A percentile compares a stretch with the other conserved stretches of the same genome.
Conservation (phyloP, 306 rosid species). For the Castanopsis chinensis region DNA sequence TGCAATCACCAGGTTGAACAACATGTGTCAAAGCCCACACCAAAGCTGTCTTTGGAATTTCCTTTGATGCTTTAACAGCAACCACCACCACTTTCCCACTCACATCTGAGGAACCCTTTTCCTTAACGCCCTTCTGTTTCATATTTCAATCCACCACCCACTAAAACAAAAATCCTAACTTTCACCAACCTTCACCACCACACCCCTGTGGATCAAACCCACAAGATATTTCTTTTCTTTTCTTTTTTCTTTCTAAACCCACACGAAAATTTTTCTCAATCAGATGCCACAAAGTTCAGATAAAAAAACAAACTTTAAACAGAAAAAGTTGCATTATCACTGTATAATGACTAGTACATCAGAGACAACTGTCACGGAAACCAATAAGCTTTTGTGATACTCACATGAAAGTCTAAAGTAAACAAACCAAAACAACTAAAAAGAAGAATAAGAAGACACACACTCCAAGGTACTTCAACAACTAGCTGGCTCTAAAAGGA, state of each 20-base stretch:
- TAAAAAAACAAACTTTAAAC: slow-evolving; percentile 26
- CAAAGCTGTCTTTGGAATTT: slow-evolving; percentile 68
- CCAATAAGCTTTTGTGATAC: slow-evolving; percentile 36
- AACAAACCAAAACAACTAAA: background rate
- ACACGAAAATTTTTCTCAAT: slow-evolving; percentile 22
- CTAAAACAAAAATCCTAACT: background rate
- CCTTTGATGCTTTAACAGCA: slow-evolving; percentile 82
- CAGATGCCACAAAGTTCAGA: slow-evolving; percentile 20
- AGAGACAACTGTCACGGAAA: slow-evolving; percentile 36
- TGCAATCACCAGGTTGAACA: slow-evolving; percentile 89
- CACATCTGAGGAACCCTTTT: slow-evolving; percentile 40
- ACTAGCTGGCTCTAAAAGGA: slow-evolving; percentile 18
- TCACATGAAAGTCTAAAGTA: slow-evolving; percentile 13
- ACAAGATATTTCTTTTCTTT: slow-evolving; percentile 3
- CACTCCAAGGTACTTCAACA: slow-evolving; percentile 52
- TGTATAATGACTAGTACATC: slow-evolving; percentile 27
- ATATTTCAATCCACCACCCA: slow-evolving; percentile 33
- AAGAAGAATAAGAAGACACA: slow-evolving; percentile 41
- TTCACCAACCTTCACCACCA: slow-evolving; percentile 13
- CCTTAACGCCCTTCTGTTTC: slow-evolving; percentile 46
- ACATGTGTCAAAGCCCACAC: slow-evolving; percentile 98
- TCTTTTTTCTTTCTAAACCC: slow-evolving; percentile 10
- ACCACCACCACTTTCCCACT: slow-evolving; percentile 83
- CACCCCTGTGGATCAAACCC: slow-evolving; percentile 31
- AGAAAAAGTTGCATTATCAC: slow-evolving; percentile 35